Evolutionary conservation across 2,329 filamentous ascomycete species (phyloP).

Genomic region (Coniochaeta sp.): DNA sequence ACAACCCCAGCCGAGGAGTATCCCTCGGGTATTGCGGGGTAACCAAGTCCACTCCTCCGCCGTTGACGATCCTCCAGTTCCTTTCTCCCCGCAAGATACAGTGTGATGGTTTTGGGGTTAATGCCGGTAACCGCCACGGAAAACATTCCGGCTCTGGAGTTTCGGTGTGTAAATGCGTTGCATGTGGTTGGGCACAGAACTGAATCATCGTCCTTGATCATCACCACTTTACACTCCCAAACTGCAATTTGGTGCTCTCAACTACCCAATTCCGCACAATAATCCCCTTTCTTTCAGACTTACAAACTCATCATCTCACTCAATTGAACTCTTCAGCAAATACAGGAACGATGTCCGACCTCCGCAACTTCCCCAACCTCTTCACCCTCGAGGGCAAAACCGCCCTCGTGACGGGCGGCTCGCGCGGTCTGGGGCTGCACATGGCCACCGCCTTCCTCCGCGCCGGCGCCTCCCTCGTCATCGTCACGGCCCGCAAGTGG

Average conservation of each 20-base stretch:
- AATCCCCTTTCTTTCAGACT: too few species aligned
- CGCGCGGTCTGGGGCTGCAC: conserved; percentile 54
- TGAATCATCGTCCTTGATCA: too few species aligned
- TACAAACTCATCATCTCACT: neutral
- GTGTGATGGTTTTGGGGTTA: neutral
- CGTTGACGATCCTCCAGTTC: neutral
- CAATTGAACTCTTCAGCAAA: too few species aligned
- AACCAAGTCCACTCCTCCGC: conserved; percentile 1
- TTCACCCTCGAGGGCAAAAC: conserved; percentile 18
- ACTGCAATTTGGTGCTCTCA: too few species aligned
- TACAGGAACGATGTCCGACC: conserved; percentile 18
- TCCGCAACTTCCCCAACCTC: conserved; percentile 19
- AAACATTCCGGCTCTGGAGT: neutral
- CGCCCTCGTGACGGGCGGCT: conserved; percentile 26
- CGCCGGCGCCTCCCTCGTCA: conserved; percentile 63
- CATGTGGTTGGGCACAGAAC: neutral
- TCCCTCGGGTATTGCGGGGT: conserved; percentile 5
- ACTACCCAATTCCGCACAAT: too few species aligned
- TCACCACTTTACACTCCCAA: too few species aligned
- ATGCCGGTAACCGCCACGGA: conserved; percentile 4
- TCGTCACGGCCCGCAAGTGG: conserved; percentile 67
- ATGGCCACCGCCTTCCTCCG: conserved; percentile 61
- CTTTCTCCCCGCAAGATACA: neutral
- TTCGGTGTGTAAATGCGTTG: neutral
- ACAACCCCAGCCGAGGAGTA: neutral